These are phyloP conservation scores for Mortierella sp. DNA, from an alignment of 371 early-diverging fungal genomes.

Conservation along the genomic window DNA sequence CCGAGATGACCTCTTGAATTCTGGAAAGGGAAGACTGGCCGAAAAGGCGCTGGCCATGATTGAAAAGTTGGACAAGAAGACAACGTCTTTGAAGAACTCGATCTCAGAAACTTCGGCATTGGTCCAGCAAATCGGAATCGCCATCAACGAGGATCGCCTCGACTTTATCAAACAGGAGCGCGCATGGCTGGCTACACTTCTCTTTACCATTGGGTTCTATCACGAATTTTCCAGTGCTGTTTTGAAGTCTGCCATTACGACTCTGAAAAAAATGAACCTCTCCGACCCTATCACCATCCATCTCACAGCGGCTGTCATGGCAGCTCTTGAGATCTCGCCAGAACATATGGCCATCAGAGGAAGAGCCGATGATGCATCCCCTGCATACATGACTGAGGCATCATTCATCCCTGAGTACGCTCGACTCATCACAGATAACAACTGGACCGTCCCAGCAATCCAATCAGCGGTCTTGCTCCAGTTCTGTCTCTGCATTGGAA, in stretches of 20 bases:
- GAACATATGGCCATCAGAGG: constrained; percentile 41
- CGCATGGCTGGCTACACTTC: constrained; percentile 63
- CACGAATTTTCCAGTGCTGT: constrained; percentile 51
- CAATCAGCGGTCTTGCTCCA: constrained; percentile 74
- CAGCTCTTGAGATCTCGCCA: constrained; percentile 45
- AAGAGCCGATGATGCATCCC: constrained; percentile 29
- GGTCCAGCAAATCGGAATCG: constrained; percentile 48
- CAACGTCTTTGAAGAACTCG: constrained; percentile 50
- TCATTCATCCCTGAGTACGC: constrained; percentile 43
- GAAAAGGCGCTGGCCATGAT: constrained; percentile 59
- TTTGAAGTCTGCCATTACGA: constrained; percentile 27
- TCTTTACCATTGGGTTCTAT: constrained; percentile 68
- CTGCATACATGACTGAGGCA: constrained; percentile 39
- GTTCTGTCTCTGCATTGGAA: constrained; percentile 70
- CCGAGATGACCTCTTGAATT: constrained; percentile 45
- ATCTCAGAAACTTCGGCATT: constrained; percentile 46
- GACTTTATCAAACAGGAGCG: constrained; percentile 65
- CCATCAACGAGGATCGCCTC: constrained; percentile 51
- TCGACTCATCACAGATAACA: constrained; percentile 25
- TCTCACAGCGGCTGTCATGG: constrained; percentile 45
- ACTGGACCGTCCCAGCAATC: constrained; percentile 67
- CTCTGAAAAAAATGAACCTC: constrained; percentile 35
- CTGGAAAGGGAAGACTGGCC: constrained; percentile 41
- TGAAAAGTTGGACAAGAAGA: constrained; percentile 55
- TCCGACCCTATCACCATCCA: constrained; percentile 47